Evolutionary conservation across 1,284 basidiomycete species (phyloP).

Genomic region (Cryptococcus neoformans): DNA sequence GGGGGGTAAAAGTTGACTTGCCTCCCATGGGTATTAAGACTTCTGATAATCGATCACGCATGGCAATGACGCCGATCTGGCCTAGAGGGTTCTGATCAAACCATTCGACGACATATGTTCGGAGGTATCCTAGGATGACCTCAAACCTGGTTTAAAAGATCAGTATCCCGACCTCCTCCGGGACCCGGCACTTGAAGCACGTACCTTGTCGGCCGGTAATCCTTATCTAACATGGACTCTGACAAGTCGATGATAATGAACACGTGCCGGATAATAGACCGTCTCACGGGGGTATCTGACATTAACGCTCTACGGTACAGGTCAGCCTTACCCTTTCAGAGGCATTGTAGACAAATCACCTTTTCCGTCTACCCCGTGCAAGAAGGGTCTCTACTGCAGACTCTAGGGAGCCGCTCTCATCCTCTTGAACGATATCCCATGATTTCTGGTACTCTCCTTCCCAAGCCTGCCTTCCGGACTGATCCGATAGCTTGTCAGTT

Average conservation of each 20-base stretch:
- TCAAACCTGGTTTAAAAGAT: slow-evolving; percentile 58
- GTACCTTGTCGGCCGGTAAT: slow-evolving; percentile 83
- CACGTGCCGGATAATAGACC: slow-evolving; percentile 95
- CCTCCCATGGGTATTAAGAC: slow-evolving; percentile 85
- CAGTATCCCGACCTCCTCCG: no score
- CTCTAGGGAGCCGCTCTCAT: slow-evolving; percentile 87
- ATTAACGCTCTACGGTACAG: slow-evolving; percentile 53
- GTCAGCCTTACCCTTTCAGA: slow-evolving; percentile 6
- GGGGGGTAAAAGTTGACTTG: slow-evolving; percentile 43
- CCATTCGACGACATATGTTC: slow-evolving; percentile 92
- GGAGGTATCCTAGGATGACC: slow-evolving; percentile 79
- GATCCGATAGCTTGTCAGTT: neutral
- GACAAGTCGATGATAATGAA: slow-evolving; percentile 88
- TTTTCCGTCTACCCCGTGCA: slow-evolving; percentile 75
- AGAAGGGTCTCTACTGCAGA: slow-evolving; percentile 84
- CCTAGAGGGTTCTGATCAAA: slow-evolving; percentile 99
- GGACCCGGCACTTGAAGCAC: slow-evolving; percentile 1
- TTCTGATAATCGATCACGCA: slow-evolving; percentile 84
- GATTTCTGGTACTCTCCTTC: slow-evolving; percentile 90
- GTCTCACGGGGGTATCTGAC: slow-evolving; percentile 77
- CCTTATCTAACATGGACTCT: slow-evolving; percentile 87
- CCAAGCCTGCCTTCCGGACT: slow-evolving; percentile 61
- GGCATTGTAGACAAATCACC: slow-evolving; percentile 54
- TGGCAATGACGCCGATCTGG: slow-evolving; percentile 90
- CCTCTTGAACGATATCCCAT: slow-evolving; percentile 97